Evolutionary conservation across 2,329 filamentous ascomycete genomes (phyloP).

Genomic region (Neonectria punicea): DNA sequence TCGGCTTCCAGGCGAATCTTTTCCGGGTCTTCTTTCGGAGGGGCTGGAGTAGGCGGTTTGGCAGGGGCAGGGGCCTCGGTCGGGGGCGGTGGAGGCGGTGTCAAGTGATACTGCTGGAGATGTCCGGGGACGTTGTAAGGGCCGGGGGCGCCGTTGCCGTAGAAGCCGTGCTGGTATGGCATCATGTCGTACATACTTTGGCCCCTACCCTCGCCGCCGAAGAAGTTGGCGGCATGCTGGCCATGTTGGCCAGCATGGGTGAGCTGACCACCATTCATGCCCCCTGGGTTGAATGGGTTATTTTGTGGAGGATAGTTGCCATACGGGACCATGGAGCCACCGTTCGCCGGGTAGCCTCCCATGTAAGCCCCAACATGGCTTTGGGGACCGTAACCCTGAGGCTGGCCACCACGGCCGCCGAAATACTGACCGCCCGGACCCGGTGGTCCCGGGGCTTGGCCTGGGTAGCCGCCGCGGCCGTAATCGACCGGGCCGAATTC

Average conservation of each 20-base stretch:
- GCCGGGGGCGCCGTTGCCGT: conserved; percentile 43
- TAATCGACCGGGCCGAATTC: conserved; percentile 61
- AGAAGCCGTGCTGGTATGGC: conserved; percentile 57
- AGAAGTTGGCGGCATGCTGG: conserved; percentile 54
- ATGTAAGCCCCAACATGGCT: conserved; percentile 59
- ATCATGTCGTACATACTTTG: conserved; percentile 60
- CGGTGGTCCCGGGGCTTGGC: conserved; percentile 25
- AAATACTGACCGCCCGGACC: conserved; percentile 40
- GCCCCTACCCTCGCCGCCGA: conserved; percentile 50
- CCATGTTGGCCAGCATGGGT: conserved; percentile 41
- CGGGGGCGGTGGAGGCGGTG: conserved; percentile 54
- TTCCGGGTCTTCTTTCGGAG: conserved; percentile 61
- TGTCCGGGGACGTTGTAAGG: conserved; percentile 45
- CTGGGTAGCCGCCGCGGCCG: conserved; percentile 50
- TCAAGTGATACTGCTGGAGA: conserved; percentile 54
- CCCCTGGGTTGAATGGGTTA: conserved; percentile 55
- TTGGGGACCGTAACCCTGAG: conserved; percentile 54
- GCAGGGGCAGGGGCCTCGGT: conserved; percentile 54
- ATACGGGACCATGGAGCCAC: conserved; percentile 60
- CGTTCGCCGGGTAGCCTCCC: conserved; percentile 49
- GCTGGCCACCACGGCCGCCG: conserved; percentile 47
- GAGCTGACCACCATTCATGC: conserved; percentile 40
- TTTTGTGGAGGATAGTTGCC: conserved; percentile 43
- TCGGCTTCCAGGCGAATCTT: conserved; percentile 71
- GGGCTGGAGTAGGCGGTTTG: conserved; percentile 55